Conservation (phyloP, 371 early-diverging fungal genomes). For the Apophysomyces elegans region DNA sequence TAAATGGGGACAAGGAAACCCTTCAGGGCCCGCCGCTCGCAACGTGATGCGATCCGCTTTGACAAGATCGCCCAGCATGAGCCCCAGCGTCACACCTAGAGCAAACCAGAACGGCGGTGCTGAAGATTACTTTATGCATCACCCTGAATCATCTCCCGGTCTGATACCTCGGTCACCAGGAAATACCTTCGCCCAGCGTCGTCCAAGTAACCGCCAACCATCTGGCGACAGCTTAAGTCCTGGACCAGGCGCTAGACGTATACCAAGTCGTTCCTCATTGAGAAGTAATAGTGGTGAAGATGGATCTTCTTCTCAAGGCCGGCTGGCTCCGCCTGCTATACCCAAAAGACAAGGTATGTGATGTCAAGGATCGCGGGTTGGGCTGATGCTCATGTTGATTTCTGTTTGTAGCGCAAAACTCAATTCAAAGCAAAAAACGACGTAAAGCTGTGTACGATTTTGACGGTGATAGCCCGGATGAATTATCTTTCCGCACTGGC, state of each 20-base stretch:
- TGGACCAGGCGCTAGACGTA: constrained; percentile 16
- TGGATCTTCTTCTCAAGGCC: constrained; percentile 7
- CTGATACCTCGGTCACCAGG: constrained; percentile 6
- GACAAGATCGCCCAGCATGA: constrained; percentile 14
- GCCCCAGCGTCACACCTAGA: constrained; percentile 1
- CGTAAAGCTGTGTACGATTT: constrained; percentile 72
- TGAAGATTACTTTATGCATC: constrained; percentile 23
- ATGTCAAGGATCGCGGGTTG: too few species aligned
- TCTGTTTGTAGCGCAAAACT: background rate
- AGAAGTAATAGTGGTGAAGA: constrained; percentile 17
- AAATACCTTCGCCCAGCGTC: constrained; percentile 15
- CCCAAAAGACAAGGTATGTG: constrained; percentile 23
- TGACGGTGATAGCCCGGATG: constrained; percentile 65
- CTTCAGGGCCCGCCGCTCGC: constrained; percentile 10
- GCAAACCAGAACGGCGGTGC: constrained; percentile 5
- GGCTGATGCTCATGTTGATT: background rate
- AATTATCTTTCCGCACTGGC: constrained; percentile 69
- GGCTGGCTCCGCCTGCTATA: constrained; percentile 17
- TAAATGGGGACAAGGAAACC: constrained; percentile 19
- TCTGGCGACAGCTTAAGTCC: constrained; percentile 22
- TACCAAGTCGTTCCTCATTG: constrained; percentile 27
- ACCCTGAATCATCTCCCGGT: background rate
- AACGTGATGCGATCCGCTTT: constrained; percentile 6
- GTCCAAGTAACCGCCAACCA: constrained; percentile 22
- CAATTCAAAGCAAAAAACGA: constrained; percentile 30